Percentiles rank a stretch among this genome's conserved stretches.
phyloP scores from a whole-genome alignment of 2,329 filamentous ascomycete species.

The Sclerotinia sclerotiorum region DNA sequence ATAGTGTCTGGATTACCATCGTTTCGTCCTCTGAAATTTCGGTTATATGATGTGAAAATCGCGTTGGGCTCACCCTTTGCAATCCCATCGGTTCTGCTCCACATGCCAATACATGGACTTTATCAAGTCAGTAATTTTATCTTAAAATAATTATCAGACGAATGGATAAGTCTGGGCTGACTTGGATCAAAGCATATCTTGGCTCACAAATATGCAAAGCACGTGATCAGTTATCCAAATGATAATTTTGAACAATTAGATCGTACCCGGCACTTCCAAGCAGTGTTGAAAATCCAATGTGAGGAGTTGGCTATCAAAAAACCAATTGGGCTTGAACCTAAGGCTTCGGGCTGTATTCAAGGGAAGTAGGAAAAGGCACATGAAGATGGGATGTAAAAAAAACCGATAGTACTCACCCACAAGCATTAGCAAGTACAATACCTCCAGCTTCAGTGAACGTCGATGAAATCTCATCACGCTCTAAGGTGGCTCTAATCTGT shows the following conservation, averaged over 20 bases:
- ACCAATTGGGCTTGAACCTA: neutral
- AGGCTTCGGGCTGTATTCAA: neutral
- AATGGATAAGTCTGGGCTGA: neutral
- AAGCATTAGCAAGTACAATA: constrained; percentile 89
- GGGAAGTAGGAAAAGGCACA: neutral
- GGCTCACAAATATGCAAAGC: neutral
- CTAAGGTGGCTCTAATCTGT: constrained; percentile 91
- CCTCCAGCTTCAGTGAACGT: constrained; percentile 87
- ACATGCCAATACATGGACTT: constrained; percentile 77
- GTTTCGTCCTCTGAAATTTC: constrained; percentile 95
- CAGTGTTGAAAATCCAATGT: neutral
- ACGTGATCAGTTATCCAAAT: neutral
- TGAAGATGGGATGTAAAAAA: too few species aligned
- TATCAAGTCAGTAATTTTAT: neutral
- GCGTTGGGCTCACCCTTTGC: constrained; percentile 85
- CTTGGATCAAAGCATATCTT: too few species aligned
- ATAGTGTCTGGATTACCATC: constrained; percentile 95
- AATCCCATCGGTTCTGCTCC: constrained; percentile 86
- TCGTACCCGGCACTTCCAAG: neutral
- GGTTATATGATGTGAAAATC: constrained; percentile 96
- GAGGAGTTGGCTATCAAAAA: neutral
- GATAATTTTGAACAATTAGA: neutral
- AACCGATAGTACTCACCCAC: constrained; percentile 50
- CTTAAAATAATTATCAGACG: neutral
- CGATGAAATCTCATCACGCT: constrained; percentile 80